phyloP scores from a whole-genome alignment of 768 basidiomycete species.

The Omphalotus guepiniiformis region DNA sequence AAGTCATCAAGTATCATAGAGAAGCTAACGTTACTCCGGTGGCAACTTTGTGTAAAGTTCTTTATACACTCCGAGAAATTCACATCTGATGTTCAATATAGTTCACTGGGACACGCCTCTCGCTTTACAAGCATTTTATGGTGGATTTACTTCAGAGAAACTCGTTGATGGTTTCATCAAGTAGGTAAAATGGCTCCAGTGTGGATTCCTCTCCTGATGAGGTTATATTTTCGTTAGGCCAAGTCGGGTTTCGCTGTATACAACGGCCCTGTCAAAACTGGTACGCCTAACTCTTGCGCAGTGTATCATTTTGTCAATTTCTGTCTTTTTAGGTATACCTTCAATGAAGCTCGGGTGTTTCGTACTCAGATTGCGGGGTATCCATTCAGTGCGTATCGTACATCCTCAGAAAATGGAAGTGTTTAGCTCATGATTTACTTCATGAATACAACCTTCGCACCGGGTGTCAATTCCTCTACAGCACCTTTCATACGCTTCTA shows the following conservation, averaged over 20 bases:
- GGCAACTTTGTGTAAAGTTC: constrained; percentile 41
- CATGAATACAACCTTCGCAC: constrained; percentile 34
- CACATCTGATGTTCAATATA: constrained; percentile 12
- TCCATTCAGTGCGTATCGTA: constrained; percentile 34
- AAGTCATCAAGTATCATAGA: constrained; percentile 45
- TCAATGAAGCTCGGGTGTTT: constrained; percentile 48
- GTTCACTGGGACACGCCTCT: constrained; percentile 50
- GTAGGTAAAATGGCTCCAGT: constrained; percentile 21
- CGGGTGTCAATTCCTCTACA: constrained; percentile 37
- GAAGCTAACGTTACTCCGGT: constrained; percentile 40
- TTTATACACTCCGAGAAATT: neutral
- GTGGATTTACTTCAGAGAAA: constrained; percentile 41
- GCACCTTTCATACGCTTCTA: constrained; percentile 41
- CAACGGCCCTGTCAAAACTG: constrained; percentile 47
- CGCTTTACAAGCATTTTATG: constrained; percentile 43
- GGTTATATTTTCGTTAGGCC: constrained; percentile 33
- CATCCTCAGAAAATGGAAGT: too few relatives aligned
- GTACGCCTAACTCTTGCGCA: constrained; percentile 16
- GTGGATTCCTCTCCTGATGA: neutral
- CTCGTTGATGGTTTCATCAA: constrained; percentile 46
- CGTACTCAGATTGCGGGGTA: constrained; percentile 33
- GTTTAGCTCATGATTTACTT: neutral
- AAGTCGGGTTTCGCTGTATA: constrained; percentile 45
- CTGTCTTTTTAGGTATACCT: constrained; percentile 38
- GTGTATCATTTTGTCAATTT: neutral